A percentile compares a stretch with the other conserved stretches of the same genome.
Evolutionary conservation across 805 yeast species (phyloP).

Genomic region (Suhomyces prunicola): DNA sequence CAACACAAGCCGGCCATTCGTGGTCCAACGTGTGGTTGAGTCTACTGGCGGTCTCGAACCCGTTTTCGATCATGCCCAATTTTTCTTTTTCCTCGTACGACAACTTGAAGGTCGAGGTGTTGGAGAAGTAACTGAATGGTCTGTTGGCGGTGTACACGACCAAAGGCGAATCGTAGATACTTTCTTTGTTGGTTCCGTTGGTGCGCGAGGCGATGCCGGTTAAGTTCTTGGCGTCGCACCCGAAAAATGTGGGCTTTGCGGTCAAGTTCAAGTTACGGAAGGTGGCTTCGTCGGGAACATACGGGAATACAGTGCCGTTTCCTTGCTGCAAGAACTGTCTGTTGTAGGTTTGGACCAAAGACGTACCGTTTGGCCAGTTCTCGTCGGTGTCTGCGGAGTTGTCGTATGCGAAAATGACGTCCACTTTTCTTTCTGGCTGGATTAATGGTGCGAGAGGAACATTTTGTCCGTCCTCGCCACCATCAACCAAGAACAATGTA

Average conservation of each 20-base stretch:
- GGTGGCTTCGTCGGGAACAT: conserved; percentile 21
- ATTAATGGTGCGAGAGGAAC: conserved; percentile 65
- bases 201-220: conserved; percentile 13
- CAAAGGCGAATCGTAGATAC: conserved; percentile 19
- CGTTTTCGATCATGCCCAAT: conserved; percentile 24
- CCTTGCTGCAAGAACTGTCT: conserved; percentile 48
- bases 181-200: conserved; percentile 4
- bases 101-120: conserved; percentile 27
- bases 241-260: conserved; percentile 26
- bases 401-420: conserved; percentile 63
- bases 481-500: conserved; percentile 62
- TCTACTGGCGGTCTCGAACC: conserved; percentile 25
- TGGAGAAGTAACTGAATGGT: conserved; percentile 26
- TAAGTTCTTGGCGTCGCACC: conserved; percentile 25
- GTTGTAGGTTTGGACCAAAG: conserved; percentile 53
- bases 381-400: conserved; percentile 62
- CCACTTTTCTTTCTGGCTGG: conserved; percentile 59
- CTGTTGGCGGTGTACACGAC: conserved; percentile 30
- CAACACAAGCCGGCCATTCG: conserved; percentile 26
- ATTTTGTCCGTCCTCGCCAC: conserved; percentile 76
- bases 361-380: conserved; percentile 66
- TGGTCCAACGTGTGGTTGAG: conserved; percentile 16
- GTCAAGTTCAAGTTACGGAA: conserved; percentile 29
- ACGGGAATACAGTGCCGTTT: conserved; percentile 24
- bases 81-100: conserved; percentile 22